Percentiles rank a stretch among this genome's conserved stretches.
Conservation (phyloP, 139 green algal species). For the Pleodorina starrii region DNA sequence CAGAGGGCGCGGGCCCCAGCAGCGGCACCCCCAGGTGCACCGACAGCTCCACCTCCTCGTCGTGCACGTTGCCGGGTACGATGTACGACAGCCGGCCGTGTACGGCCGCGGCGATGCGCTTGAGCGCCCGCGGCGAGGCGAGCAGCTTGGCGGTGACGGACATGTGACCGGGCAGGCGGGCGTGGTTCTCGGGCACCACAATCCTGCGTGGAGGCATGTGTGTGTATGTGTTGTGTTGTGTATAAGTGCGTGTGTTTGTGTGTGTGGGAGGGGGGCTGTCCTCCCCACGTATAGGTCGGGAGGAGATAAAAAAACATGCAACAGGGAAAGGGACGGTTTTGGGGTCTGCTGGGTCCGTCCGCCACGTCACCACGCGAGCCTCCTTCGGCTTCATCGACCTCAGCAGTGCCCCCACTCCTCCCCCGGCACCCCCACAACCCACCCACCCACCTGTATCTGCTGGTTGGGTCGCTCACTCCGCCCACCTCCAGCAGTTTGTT, state of each 20-base stretch:
- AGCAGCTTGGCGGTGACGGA: conserved; percentile 67
- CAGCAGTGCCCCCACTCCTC: no score
- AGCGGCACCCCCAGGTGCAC: conserved; percentile 70
- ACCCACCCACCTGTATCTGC: conserved; percentile 50
- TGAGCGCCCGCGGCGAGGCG: conserved; percentile 64
- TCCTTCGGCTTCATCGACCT: no score
- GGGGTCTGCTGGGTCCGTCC: no score
- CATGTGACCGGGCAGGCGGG: conserved; percentile 70
- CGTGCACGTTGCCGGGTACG: conserved; percentile 67
- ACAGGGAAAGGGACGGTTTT: no score
- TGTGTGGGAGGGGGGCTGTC: no score
- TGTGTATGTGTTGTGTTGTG: no score
- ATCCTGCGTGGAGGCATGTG: conserved; percentile 46
- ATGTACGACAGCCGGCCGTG: conserved; percentile 69
- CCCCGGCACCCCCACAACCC: no score
- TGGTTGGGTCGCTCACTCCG: conserved; percentile 51
- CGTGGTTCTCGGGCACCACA: conserved; percentile 71
- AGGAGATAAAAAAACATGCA: no score
- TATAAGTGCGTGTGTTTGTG: no score
- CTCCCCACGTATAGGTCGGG: no score
- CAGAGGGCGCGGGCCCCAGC: conserved; percentile 58
- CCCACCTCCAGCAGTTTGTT: conserved; percentile 74
- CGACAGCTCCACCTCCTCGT: conserved; percentile 69
- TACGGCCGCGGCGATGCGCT: conserved; percentile 62
- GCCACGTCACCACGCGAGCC: no score